These are phyloP conservation scores for Phytophthora capsici DNA, from an alignment of 352 stramenopile genomes.

Conservation along the genomic window DNA sequence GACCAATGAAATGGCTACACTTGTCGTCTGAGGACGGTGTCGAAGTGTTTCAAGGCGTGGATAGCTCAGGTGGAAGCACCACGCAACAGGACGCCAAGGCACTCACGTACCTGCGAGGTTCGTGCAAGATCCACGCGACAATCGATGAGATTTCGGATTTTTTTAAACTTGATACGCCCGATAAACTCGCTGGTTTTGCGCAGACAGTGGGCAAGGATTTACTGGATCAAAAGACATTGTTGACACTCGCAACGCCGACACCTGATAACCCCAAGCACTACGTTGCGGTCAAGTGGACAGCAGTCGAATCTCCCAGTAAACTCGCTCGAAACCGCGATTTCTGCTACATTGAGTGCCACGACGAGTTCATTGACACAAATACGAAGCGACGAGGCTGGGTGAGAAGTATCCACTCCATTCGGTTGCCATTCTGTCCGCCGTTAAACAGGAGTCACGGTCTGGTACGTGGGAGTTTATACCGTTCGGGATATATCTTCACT, in stretches of 20 bases:
- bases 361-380: slow-evolving; percentile 84
- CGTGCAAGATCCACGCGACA: slow-evolving; percentile 75
- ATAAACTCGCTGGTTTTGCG: slow-evolving; percentile 72
- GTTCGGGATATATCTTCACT: slow-evolving; percentile 82
- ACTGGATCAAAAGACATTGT: slow-evolving; percentile 80
- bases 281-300: slow-evolving; percentile 85
- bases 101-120: slow-evolving; percentile 74
- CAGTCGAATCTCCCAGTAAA: slow-evolving; percentile 77
- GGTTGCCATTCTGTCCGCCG: slow-evolving; percentile 70
- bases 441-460: slow-evolving; percentile 64
- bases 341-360: slow-evolving; percentile 85
- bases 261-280: slow-evolving; percentile 83
- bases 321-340: slow-evolving; percentile 83
- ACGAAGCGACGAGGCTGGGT: slow-evolving; percentile 78
- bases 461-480: slow-evolving; percentile 76
- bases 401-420: slow-evolving; percentile 80
- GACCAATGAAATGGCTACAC: slow-evolving; percentile 83
- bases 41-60: slow-evolving; percentile 78
- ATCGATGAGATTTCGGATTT: slow-evolving; percentile 85
- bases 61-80: slow-evolving; percentile 35
- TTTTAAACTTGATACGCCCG: slow-evolving; percentile 75
- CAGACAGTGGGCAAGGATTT: slow-evolving; percentile 81
- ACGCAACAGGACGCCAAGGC: slow-evolving; percentile 32
- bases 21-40: slow-evolving; percentile 74
- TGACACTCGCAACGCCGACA: slow-evolving; percentile 67